Percentiles rank a stretch among this genome's conserved stretches.
These are phyloP conservation scores for Alternaria gaisen DNA, from an alignment of 2,329 filamentous ascomycete species.

Conservation along the genomic window DNA sequence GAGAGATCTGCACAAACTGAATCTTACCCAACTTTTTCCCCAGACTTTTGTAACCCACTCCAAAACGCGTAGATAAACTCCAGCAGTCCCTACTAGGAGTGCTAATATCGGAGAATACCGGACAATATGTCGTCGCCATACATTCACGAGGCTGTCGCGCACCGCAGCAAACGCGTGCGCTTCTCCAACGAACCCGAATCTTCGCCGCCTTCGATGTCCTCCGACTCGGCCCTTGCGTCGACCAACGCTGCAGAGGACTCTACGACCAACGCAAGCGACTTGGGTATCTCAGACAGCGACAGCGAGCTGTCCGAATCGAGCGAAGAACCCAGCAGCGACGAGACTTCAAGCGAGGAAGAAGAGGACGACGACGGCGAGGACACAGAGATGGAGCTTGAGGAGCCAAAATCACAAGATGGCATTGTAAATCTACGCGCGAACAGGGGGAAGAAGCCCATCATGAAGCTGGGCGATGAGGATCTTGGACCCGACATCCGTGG, in stretches of 20 bases:
- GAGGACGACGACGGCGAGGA: constrained; percentile 29
- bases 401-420: constrained; percentile 14
- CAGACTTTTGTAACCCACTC: constrained; percentile 13
- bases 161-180: constrained; percentile 39
- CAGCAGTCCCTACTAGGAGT: not conserved
- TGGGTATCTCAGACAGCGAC: constrained; percentile 29
- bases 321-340: constrained; percentile 50
- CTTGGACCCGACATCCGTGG: constrained; percentile 41
- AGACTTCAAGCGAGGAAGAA: constrained; percentile 43
- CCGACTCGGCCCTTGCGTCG: constrained; percentile 29
- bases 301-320: constrained; percentile 48
- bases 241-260: constrained; percentile 26
- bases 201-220: constrained; percentile 32
- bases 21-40: constrained; percentile 17
- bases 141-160: constrained; percentile 12
- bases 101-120: not conserved
- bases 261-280: constrained; percentile 30
- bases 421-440: constrained; percentile 43
- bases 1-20: constrained; percentile 22
- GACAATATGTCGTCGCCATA: constrained; percentile 25
- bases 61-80: constrained; percentile 14
- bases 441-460: constrained; percentile 42
- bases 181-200: constrained; percentile 29
- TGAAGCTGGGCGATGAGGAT: constrained; percentile 39
- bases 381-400: constrained; percentile 13